Base-by-base conservation (phyloP, 106 monocot species). In the Iris macrosiphon region DNA sequence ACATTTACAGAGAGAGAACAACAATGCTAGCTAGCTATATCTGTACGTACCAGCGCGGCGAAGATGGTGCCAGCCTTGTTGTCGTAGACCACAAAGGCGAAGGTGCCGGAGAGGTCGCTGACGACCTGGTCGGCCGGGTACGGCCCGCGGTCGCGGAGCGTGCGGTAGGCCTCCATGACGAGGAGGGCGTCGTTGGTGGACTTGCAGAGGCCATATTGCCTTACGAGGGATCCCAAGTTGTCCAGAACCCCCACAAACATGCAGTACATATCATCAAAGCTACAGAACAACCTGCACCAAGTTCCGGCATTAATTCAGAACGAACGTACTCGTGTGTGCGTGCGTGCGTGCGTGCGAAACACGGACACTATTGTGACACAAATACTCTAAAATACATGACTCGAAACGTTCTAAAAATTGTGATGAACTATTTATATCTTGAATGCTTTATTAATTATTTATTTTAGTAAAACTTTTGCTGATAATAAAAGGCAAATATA, bases 91-190 rank as follows among this genome's bases (percentile, higher is more conserved):
- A 78, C 71, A 48, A 78, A 78, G 26, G 74, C 78, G 63, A 71
- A 83, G 37, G 57, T 22, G n/a, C 83, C 83, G 27, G 17, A 23
- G 40, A 83, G 73, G 45, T 70, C 77, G 57, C 71, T 83, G 42
- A 83, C 42, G 53, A 78, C 83, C 56, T 78, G 77, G 38, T 83
- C 83, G 18, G 82, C 82, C 6, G 82, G 82, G 33, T 77, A 77
- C 0, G 82, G 82, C 24, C 73, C 77, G 11, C 82, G 72, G 45
- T 83, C 82, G 4, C 82, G 72, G 4, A 83, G 73, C 14, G 77
- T 77, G 23, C 77, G 64, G 61, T 78, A 83, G 21, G 83, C 83
- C 74, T 83, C 83, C 49, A 83, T 78, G 31, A 78, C 77, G 1
- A 83, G 78, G 13, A 75, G 40, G 21, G 77, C 82, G 31, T 83